A percentile compares a stretch with the other conserved stretches of the same genome.
These are phyloP conservation scores for Nannochloropsis salina DNA, from an alignment of 108 stramenopile genomes.

Conservation along the genomic window DNA sequence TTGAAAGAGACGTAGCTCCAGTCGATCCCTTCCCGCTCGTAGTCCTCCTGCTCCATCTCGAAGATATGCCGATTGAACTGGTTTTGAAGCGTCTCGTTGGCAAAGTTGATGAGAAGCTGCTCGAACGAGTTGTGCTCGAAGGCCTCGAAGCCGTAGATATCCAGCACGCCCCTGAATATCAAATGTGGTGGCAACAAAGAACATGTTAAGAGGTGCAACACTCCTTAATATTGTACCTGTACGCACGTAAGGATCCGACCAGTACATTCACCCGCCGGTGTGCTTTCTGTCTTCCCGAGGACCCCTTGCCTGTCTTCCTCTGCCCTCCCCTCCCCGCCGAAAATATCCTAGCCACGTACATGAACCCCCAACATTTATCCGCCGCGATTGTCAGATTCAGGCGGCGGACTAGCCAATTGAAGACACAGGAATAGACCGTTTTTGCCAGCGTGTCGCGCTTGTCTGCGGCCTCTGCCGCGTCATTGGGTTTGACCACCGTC, in stretches of 20 bases:
- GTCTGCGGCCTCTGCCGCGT: conserved; percentile 55
- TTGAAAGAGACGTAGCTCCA: conserved; percentile 94
- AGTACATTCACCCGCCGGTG: neutral
- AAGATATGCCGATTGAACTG: conserved; percentile 93
- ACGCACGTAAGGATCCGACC: neutral
- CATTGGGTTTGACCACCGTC: conserved; percentile 49
- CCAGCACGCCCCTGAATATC: conserved; percentile 78
- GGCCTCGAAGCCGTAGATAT: conserved; percentile 95
- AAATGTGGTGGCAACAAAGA: conserved; percentile 5
- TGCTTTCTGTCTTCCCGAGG: neutral
- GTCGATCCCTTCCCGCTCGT: conserved; percentile 85
- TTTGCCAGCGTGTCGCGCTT: conserved; percentile 56
- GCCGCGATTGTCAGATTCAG: conserved; percentile 48
- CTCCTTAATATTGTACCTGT: neutral
- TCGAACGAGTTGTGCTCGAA: conserved; percentile 90
- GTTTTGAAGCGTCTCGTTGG: conserved; percentile 80
- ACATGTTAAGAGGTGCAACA: neutral
- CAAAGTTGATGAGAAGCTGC: conserved; percentile 91
- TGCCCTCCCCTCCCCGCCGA: too few species aligned
- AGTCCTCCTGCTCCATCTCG: conserved; percentile 84
- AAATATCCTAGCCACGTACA: neutral
- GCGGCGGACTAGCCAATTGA: conserved; percentile 49
- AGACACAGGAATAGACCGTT: conserved; percentile 52
- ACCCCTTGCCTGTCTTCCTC: neutral
- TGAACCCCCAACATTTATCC: neutral